Evolutionary conservation across 352 stramenopile genomes (phyloP), one percentile per base, ranked within the genome.

Genomic region (Phytophthora sojae): DNA sequence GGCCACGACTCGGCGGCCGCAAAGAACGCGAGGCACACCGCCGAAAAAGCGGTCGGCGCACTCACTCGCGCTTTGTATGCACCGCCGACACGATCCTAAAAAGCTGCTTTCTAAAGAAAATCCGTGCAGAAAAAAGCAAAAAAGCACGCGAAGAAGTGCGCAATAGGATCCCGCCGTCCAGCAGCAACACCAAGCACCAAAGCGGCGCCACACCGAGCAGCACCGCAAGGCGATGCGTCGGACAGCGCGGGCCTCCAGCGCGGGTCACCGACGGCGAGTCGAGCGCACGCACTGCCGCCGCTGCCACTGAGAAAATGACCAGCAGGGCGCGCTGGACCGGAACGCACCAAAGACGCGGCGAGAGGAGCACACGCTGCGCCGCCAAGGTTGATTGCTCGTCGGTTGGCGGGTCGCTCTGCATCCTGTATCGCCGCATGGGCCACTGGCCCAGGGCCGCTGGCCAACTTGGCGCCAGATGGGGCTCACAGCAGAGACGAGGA

Each of bases 321-420:
- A 53, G 47, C 47, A n/a, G 47, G 47, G n/a, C 37, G 37, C 15
- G 45, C 45, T 25, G 35, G 32, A 29, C 19, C 26, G 32, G 17
- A 30, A 12, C 32, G 32, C 32, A 39, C 30, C 54, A 70, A 37
- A 69, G 63, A 58, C 63, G 32, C 29, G 47, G 19, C 37, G 21
- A 3, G 6, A 21, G 8, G 21, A 17, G 4, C 26, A 12, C 42
- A 11, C 2, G 9, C 42, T 17, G 29, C 21, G 47, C 12, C 44
- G 15, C 42, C 23, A 57, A 35, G 21, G 21, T 70, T 64, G 63
- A 70, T 70, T 70, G 62, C 62, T 50, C n/a, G n/a, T n/a, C n/a
- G n/a, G 30, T 9, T 8, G 30, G 9, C 30, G 7, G 30, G 30
- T 39, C 32, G 32, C 32, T 32, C 26, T n/a, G 26, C 37, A 37